Conservation (phyloP, 345 rosid genomes). For the Populus nigra region DNA sequence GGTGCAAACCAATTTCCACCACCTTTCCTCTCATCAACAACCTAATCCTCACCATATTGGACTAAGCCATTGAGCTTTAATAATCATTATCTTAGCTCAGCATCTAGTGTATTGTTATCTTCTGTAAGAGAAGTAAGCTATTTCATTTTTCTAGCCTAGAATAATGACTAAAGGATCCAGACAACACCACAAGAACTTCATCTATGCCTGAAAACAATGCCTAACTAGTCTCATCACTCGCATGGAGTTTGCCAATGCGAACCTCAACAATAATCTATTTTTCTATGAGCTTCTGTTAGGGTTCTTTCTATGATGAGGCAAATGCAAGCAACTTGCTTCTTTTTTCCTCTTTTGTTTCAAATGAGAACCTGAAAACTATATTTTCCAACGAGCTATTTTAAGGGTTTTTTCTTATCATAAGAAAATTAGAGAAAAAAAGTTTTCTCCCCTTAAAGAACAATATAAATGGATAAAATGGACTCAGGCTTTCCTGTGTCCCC, state of each 20-base stretch:
- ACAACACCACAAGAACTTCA: neutral
- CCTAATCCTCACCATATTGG: neutral
- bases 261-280: neutral
- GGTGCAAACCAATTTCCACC: neutral
- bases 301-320: neutral
- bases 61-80: neutral
- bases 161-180: neutral
- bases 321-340: neutral
- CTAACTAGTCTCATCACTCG: neutral
- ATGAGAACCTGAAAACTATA: neutral
- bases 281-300: neutral
- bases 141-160: neutral
- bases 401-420: neutral
- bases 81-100: neutral
- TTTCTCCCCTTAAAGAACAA: slow-evolving; percentile 5
- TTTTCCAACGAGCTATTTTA: neutral
- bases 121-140: too few relatives aligned
- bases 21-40: neutral
- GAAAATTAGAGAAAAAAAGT: neutral
- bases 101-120: too few relatives aligned
- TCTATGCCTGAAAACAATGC: neutral
- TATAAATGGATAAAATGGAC: slow-evolving; percentile 7
- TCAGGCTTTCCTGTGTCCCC: slow-evolving; percentile 6
- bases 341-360: neutral
- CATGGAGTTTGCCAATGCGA: neutral